phyloP scores from a whole-genome alignment of 139 green algal species.

The Tetradesmus lagerheimii region DNA sequence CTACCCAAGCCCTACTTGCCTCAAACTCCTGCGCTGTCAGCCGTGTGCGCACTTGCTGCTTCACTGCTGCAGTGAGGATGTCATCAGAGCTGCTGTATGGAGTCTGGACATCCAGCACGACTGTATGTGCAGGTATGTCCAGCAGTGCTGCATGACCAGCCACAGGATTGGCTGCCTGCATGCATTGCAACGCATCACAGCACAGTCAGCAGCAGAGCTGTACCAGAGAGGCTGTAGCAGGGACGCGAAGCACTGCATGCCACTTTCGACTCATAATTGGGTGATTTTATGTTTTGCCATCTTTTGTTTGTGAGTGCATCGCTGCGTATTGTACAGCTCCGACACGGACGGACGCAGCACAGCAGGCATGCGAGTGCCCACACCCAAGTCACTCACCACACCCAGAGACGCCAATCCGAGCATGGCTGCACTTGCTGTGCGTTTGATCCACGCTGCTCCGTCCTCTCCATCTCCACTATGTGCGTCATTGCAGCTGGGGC shows the following conservation, averaged over 20 bases:
- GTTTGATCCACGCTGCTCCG: slow-evolving; percentile 6
- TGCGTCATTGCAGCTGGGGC: background rate
- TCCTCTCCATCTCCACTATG: background rate
- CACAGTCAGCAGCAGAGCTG: background rate
- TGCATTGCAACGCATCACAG: background rate
- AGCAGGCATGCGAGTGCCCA: background rate
- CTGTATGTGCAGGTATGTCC: slow-evolving; percentile 2
- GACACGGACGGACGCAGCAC: background rate
- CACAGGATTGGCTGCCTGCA: slow-evolving; percentile 20
- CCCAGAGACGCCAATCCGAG: slow-evolving; percentile 3
- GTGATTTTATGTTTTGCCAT: background rate
- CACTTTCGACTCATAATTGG: background rate
- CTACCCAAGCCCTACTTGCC: background rate
- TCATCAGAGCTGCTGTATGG: slow-evolving; percentile 4
- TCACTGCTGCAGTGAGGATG: slow-evolving; percentile 29
- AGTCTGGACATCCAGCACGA: background rate
- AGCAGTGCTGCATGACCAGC: background rate
- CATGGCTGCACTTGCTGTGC: slow-evolving; percentile 21
- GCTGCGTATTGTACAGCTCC: background rate
- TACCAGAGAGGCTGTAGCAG: background rate
- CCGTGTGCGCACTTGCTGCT: background rate
- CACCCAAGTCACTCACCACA: slow-evolving; percentile 11
- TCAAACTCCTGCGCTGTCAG: background rate
- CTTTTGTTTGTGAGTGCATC: too few relatives aligned
- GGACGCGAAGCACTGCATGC: background rate